phyloP scores from a whole-genome alignment of 176 grass and related monocot species.

The Cenchrus purpureus region DNA sequence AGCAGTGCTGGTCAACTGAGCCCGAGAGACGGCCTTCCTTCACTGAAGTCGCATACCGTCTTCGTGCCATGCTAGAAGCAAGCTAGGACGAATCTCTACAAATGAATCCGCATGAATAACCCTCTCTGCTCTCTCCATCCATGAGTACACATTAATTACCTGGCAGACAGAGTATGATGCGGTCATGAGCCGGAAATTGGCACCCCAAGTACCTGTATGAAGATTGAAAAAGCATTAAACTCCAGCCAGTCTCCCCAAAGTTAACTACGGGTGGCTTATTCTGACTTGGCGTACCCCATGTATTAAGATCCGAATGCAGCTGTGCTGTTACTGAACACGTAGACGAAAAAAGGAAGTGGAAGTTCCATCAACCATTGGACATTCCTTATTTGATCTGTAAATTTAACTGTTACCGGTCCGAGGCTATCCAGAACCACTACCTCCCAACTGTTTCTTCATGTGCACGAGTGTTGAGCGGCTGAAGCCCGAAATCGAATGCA shows the following conservation, averaged over 20 bases:
- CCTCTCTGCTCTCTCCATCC: background rate
- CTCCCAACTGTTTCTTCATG: too few species aligned
- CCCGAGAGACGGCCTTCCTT: slow-evolving; percentile 76
- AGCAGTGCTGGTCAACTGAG: slow-evolving; percentile 80
- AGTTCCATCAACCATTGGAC: background rate
- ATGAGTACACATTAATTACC: slow-evolving; percentile 10
- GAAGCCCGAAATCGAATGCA: too few species aligned
- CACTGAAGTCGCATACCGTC: slow-evolving; percentile 58
- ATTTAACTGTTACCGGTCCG: background rate
- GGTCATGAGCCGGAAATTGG: background rate
- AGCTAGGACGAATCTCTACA: slow-evolving; percentile 27
- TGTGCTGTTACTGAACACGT: background rate
- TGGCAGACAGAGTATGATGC: background rate
- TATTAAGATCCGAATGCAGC: background rate
- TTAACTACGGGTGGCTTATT: background rate
- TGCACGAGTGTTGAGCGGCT: too few species aligned
- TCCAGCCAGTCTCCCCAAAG: background rate
- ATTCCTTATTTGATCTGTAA: background rate
- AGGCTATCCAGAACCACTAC: background rate
- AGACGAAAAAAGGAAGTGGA: background rate
- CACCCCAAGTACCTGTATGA: background rate
- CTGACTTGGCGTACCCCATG: background rate
- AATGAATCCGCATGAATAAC: slow-evolving; percentile 38
- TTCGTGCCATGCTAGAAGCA: slow-evolving; percentile 58
- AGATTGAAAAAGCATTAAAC: background rate